Base-by-base conservation (phyloP, 1,284 basidiomycete species). In the Cryptococcus sp. region DNA sequence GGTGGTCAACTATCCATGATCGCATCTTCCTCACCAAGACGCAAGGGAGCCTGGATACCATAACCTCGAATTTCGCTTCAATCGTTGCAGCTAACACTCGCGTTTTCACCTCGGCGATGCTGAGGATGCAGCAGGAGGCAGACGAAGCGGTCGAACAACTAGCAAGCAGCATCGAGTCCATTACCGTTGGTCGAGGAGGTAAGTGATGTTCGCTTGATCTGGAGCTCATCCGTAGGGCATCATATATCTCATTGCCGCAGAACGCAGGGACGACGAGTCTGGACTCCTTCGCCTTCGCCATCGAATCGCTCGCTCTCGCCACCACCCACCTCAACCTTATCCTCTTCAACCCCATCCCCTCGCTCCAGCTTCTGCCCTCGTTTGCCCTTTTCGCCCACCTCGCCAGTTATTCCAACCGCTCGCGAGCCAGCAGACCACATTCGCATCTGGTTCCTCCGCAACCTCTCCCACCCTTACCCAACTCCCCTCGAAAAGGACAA, bases 391-490 rank as follows among this genome's bases (percentile, higher is more conserved):
- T 32, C 31, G 9, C 31, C 16, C 14, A 12, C 36, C 33, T 26
- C 26, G 12, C 21, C 46, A 16, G 23, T 24, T 9, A 16, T 41
- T 48, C 24, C 37, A 43, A 35, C 35, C 45, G 33, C 34, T 11
- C 3, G 22, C n/a, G 40, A 32, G 4, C 42, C 45, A 24, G 28
- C 43, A 37, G 45, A 57, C 33, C 45, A 55, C 25, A 42, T 66
- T 43, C 60, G 64, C 16, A 44, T 46, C 24, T 65, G 61, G 58
- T 65, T 66, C 50, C 52, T 65, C 46, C 5, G 48, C 22, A 41
- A 68, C 45, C 52, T 68, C 41, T 22, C 54, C 32, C 35, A 50
- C 44, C 66, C 66, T 19, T 66, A 60, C 50, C 61, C 63, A 10
- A 59, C 60, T 23, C 28, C 41, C 18, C 4, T 37, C 18, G 50